Evolutionary conservation across 2,329 filamentous ascomycete species (phyloP).

Genomic region (Beauveria medogensis): DNA sequence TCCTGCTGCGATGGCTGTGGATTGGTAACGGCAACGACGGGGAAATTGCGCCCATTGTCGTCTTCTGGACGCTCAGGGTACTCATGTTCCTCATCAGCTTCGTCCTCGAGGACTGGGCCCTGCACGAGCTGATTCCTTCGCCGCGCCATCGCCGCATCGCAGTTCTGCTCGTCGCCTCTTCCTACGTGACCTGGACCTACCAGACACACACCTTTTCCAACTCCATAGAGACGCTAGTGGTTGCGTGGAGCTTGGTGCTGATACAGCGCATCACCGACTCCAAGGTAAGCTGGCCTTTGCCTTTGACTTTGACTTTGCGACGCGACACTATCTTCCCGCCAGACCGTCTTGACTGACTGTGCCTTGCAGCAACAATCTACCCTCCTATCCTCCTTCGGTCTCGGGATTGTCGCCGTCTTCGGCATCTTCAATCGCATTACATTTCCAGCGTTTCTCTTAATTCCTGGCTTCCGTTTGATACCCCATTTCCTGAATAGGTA

Average conservation of each 20-base stretch:
- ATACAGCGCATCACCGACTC: constrained; percentile 77
- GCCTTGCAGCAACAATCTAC: constrained; percentile 60
- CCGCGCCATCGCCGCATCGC: constrained; percentile 64
- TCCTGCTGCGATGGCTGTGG: constrained; percentile 86
- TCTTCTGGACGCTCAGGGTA: constrained; percentile 82
- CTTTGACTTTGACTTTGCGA: not conserved
- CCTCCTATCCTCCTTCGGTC: constrained; percentile 63
- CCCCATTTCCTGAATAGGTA: constrained; percentile 80
- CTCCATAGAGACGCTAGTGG: constrained; percentile 85
- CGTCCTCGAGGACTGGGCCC: constrained; percentile 94
- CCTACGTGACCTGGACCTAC: constrained; percentile 98
- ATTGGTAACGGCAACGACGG: constrained; percentile 71
- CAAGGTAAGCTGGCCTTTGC: constrained; percentile 47
- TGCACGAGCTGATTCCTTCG: constrained; percentile 80
- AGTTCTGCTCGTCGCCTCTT: constrained; percentile 81
- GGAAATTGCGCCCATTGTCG: constrained; percentile 70
- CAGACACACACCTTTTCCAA: constrained; percentile 99
- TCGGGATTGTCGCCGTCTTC: constrained; percentile 75
- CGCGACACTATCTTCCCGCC: not conserved
- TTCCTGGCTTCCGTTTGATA: constrained; percentile 75
- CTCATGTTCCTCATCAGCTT: constrained; percentile 95
- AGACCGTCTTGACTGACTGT: constrained; percentile 19
- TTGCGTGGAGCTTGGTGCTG: constrained; percentile 88
- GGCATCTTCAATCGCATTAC: constrained; percentile 96
- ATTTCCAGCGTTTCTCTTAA: constrained; percentile 83